Base-by-base conservation (phyloP, 1,284 basidiomycete species). In the Meripilus lineatus region DNA sequence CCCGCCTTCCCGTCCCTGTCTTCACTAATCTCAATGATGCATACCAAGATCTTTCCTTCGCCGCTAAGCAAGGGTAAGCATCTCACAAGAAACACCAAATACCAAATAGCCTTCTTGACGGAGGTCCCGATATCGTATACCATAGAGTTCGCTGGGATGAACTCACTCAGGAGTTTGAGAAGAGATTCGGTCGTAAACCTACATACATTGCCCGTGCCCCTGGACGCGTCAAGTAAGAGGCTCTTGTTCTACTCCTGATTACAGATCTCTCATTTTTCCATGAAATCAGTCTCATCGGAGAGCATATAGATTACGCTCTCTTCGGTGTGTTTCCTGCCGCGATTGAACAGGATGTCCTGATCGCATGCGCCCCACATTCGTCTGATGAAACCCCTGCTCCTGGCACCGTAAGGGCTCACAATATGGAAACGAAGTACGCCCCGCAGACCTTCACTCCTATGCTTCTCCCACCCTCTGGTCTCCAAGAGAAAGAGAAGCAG, bases 251-350 rank as follows among this genome's bases (percentile, higher is more conserved):
- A 36, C 33, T 30, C 33, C 20, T 21, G 15, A 25, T 38, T 47
- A 46, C 26, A 47, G 40, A 33, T 32, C 34, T 44, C 43, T 37
- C 13, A 24, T 3, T 21, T 25, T 30, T 32, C 42, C 26, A 10
- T 42, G 22, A 13, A 36, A 40, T 18, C 23, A 57, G 54, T 39
- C 45, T 67, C 39, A 54, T 71, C 77, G 87, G 89, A 35, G 90
- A 93, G 65, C 90, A 94, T 61, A 88, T 93, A 59, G 91, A 93
- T 66, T 93, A 93, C 58, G 76, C 78, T 2, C 68, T 87, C 24
- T 88, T 89, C 54, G 82, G 83, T 3, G 89, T 90, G 11, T 73
- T 93, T 24, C 91, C 91, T 6, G 77, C 85, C 11, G 91, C 91
- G 1, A 78, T 93, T 40, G 90, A 93, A 54, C 79, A 81, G 45